Base-by-base conservation (phyloP, 768 basidiomycete genomes). In the Xerocomellus chrysenteron region DNA sequence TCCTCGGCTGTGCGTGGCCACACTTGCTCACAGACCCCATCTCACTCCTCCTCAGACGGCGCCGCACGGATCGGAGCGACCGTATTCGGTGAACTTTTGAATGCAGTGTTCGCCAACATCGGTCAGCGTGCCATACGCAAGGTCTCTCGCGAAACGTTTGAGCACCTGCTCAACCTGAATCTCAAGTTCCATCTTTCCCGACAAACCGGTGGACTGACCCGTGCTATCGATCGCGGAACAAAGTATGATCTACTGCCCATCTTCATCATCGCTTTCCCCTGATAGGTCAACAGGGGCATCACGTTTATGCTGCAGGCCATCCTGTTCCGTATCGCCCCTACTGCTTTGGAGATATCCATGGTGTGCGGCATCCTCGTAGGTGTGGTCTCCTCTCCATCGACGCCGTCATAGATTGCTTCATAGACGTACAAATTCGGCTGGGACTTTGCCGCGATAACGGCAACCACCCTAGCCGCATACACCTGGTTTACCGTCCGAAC, bases 351-450 rank as follows among this genome's bases (percentile, higher is more conserved):
- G 70, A 97, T 98, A 60, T 83, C 87, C 4, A 87, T 99, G 80
- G 97, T 99, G 42, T 98, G 95, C 75, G 96, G 95, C 48, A 99
- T 99, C 58, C 73, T 99, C 73, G 95, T 94, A 64, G 24, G 88
- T 71, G 49, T 26, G 6, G 9, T 26, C 39, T 28, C 43, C 10
- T 37, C 1, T 47, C 30, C 36, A 8, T 36, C 43, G 14, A 6
- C 16, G 36, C 43, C 35, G 47, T 39, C 50, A 19, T 33, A 54
- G 41, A 58, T 48, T 30, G 10, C 51, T 33, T 50, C 32, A 16
- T 21, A 97, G 94, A 95, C 93, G 2, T 98, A 92, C 66, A 96
- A 98, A 68, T 99, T 97, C 66, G 97, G 97, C 10, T 94, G 90
- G 88, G 88, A 97, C 69, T 99, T 95, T 72, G 96, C 97, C 5